Evolutionary conservation across 495 filamentous ascomycete genomes (phyloP).

Genomic region (Penicillium dipodomyicola): DNA sequence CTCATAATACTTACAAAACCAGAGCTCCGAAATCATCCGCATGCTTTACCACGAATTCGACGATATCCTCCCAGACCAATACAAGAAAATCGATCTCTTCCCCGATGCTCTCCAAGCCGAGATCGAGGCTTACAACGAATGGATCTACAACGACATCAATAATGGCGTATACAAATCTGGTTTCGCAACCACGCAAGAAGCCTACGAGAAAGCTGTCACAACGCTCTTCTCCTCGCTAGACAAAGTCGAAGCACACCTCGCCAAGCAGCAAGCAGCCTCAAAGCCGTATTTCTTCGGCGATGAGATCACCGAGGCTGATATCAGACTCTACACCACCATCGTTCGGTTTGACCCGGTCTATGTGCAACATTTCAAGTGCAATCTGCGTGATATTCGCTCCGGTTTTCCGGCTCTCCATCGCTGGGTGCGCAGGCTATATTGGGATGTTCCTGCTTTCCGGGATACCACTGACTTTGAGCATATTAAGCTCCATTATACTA

Average conservation of each 20-base stretch:
- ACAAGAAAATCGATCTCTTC: conserved; percentile 62
- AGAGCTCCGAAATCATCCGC: conserved; percentile 59
- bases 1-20: conserved; percentile 5
- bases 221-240: conserved; percentile 72
- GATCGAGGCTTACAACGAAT: conserved; percentile 76
- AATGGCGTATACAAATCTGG: conserved; percentile 82
- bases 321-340: conserved; percentile 79
- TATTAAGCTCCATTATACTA: conserved; percentile 72
- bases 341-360: conserved; percentile 86
- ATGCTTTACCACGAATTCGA: conserved; percentile 78
- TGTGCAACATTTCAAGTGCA: conserved; percentile 94
- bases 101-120: conserved; percentile 54
- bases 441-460: conserved; percentile 60
- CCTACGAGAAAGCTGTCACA: conserved; percentile 66
- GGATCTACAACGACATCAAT: conserved; percentile 83
- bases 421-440: conserved; percentile 68
- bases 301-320: conserved; percentile 74
- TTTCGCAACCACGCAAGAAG: conserved; percentile 72
- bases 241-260: conserved; percentile 64
- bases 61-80: conserved; percentile 55
- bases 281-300: conserved; percentile 66
- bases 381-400: conserved; percentile 75
- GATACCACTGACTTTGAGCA: conserved; percentile 68
- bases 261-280: conserved; percentile 39
- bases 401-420: conserved; percentile 68